Evolutionary conservation across 1,284 basidiomycete genomes (phyloP), one percentile per base, ranked within the genome.

Genomic region (Puccinia polysora): DNA sequence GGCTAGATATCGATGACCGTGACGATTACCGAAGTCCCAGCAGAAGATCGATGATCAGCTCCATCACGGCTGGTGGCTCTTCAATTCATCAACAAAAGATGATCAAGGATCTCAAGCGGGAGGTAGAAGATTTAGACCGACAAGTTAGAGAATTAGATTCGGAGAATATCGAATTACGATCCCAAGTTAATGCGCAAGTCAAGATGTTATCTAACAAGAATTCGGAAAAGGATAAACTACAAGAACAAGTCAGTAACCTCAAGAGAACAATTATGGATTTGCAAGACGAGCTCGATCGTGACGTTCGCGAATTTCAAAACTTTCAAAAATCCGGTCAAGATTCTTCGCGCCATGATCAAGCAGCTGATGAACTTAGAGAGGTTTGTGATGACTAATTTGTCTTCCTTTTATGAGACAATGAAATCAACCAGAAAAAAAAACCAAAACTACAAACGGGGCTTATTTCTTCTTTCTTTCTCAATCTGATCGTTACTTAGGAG

Each of bases 51-150:
- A 36, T 85, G 87, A 59, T 83, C 82, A 36, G 83, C 85, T n/a
- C 79, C 85, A 38, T 75, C 58, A 30, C 74, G 68, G 4, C 77
- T 87, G 23, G 79, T 80, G 0, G 84, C 84, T 74, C 82, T 83
- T 56, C 53, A 12, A 56, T n/a, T n/a, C n/a, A n/a, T n/a, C 47
- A 86, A 86, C 55, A 88, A 74, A 74, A 70, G n/a, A 36, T 56
- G 30, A 74, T 70, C 23, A 75, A 89, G 73, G 86, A 89, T 71
- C 77, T 89, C 47, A 79, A 82, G 74, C 87, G 90, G 77, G 83
- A 86, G 75, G 79, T 86, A 47, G 85, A 88, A 75, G 81, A 83
- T 23, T 81, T 89, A 72, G 60, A 75, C 76, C 43, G 73, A 30
- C 73, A 74, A 36, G 36, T 78, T 2, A 74, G 74, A 7, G 72